Evolutionary conservation across 148 eudicot species (phyloP).

Genomic region (Oxyria digyna): DNA sequence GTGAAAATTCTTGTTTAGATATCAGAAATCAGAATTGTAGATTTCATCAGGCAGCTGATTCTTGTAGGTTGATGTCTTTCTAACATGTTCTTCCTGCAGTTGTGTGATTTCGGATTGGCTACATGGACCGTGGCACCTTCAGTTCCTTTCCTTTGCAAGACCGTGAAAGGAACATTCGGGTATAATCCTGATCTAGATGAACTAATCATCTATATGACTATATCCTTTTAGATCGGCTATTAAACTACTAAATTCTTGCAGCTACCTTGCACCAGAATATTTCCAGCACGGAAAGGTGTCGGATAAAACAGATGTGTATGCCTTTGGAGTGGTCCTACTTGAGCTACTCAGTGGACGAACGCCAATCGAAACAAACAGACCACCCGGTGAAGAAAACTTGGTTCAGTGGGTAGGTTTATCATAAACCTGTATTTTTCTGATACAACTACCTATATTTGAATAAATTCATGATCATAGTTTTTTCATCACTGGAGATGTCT

Average conservation of each 20-base stretch:
- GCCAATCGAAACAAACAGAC: slow-evolving; percentile 76
- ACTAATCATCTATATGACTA: not conserved
- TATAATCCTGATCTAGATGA: slow-evolving; percentile 18
- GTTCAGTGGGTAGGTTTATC: slow-evolving; percentile 61
- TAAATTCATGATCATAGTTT: not conserved
- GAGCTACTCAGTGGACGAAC: slow-evolving; percentile 82
- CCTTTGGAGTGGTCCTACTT: slow-evolving; percentile 18
- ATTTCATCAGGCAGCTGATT: not conserved
- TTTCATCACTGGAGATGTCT: not conserved
- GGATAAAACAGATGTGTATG: slow-evolving; percentile 93
- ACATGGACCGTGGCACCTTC: slow-evolving; percentile 97
- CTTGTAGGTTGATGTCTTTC: not conserved
- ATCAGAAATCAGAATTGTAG: not conserved
- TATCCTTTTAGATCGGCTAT: not conserved
- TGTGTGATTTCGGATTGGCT: slow-evolving; percentile 96
- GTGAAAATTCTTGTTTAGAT: slow-evolving; percentile 21
- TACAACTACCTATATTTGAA: not conserved
- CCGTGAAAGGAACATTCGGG: slow-evolving; percentile 99
- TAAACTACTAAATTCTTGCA: slow-evolving; percentile 12
- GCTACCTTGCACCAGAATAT: slow-evolving; percentile 97
- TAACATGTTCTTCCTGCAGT: slow-evolving; percentile 26
- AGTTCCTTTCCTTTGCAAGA: slow-evolving; percentile 91
- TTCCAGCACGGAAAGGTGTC: slow-evolving; percentile 96
- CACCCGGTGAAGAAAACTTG: slow-evolving; percentile 84
- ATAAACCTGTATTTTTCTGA: not conserved